Conservation (phyloP, 192 early-diverging fungal species). For the Phlyctochytrium bullatum region DNA sequence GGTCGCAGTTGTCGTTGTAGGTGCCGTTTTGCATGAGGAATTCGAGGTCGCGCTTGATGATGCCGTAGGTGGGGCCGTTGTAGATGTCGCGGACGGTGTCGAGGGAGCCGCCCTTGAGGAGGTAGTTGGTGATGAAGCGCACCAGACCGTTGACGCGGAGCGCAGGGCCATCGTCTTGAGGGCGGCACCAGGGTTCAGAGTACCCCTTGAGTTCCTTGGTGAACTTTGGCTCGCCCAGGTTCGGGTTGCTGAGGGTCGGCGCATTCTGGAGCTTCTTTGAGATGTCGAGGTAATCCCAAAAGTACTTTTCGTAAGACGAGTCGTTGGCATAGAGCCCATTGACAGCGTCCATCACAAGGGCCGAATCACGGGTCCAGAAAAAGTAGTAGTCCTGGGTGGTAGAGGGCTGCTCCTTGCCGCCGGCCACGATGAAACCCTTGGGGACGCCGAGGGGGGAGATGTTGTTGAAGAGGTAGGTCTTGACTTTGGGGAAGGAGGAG, state of each 20-base stretch:
- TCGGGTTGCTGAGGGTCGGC: conserved; percentile 9
- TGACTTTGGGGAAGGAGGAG: neutral
- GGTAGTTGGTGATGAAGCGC: conserved; percentile 18
- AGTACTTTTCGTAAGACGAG: conserved; percentile 2
- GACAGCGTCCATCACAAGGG: conserved; percentile 35
- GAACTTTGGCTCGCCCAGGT: conserved; percentile 60
- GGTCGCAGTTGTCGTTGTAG: conserved; percentile 43
- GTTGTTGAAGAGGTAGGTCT: neutral
- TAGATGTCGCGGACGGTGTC: conserved; percentile 1
- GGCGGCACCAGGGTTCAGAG: conserved; percentile 51
- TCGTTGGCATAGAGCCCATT: conserved; percentile 10
- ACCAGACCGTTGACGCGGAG: conserved; percentile 32
- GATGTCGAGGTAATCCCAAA: conserved; percentile 41
- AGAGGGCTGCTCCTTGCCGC: neutral
- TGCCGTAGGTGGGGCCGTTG: conserved; percentile 10
- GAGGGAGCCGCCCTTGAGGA: conserved; percentile 4
- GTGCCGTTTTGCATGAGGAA: conserved; percentile 52
- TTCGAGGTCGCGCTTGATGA: conserved; percentile 59
- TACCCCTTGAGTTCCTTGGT: conserved; percentile 59
- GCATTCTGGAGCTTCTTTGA: conserved; percentile 21
- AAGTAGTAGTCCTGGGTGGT: conserved; percentile 15
- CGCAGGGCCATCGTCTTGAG: conserved; percentile 66
- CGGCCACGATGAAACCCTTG: conserved; percentile 14
- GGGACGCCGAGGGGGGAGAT: neutral
- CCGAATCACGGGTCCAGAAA: conserved; percentile 50